Evolutionary conservation across 352 stramenopile species (phyloP).

Genomic region (Porosira glacialis): DNA sequence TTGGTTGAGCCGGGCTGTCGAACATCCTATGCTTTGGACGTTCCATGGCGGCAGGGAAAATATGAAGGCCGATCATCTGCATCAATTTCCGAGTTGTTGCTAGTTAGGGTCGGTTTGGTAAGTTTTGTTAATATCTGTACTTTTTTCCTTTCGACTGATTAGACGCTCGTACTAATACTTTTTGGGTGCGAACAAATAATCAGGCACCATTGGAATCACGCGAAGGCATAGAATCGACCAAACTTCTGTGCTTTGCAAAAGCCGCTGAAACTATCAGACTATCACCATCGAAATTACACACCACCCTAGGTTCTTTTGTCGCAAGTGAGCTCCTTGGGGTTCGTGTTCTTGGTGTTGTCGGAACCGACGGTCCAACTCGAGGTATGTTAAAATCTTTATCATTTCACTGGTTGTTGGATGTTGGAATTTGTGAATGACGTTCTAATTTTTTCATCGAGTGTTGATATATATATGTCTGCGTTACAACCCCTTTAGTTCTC

Average conservation of each 20-base stretch:
- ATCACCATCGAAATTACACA: slow-evolving; percentile 70
- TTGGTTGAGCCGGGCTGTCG: slow-evolving; percentile 39
- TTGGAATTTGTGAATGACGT: too few species aligned
- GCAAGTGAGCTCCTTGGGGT: slow-evolving; percentile 49
- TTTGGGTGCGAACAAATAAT: too few species aligned
- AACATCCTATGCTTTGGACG: slow-evolving; percentile 69
- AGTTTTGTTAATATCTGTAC: too few species aligned
- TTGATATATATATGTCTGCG: too few species aligned
- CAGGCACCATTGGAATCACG: slow-evolving; percentile 60
- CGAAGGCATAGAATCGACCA: slow-evolving; percentile 72
- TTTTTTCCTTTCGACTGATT: too few species aligned
- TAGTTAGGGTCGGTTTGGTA: too few species aligned
- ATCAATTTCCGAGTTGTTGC: slow-evolving; percentile 58
- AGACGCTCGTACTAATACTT: too few species aligned
- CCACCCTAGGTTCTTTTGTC: slow-evolving; percentile 25
- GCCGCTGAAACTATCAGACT: slow-evolving; percentile 62
- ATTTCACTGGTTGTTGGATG: too few species aligned
- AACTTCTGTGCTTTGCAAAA: slow-evolving; percentile 61
- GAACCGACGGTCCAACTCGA: slow-evolving; percentile 67
- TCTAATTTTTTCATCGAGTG: too few species aligned
- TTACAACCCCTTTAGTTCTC: too few species aligned
- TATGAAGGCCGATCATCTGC: slow-evolving; percentile 62
- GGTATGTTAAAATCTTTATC: too few species aligned
- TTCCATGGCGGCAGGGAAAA: slow-evolving; percentile 73
- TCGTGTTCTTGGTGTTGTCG: slow-evolving; percentile 61